Evolutionary conservation across 2,329 filamentous ascomycete species (phyloP), one percentile per base, ranked within the genome.

Genomic region (Fusarium ambrosium): DNA sequence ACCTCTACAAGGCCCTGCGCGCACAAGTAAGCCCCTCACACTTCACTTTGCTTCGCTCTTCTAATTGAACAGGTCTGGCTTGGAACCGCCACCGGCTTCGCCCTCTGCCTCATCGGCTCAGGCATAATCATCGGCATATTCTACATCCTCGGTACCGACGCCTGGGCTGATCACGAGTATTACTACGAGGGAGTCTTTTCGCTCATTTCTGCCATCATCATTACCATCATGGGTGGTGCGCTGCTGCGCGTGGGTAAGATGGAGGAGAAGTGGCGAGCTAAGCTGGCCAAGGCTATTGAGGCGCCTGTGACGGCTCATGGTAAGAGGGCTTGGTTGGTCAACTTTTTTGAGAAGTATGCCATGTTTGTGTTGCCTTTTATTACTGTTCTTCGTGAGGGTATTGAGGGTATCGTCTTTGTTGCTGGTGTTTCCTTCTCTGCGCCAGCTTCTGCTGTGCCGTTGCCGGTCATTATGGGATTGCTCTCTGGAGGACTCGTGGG

Each of bases 341-440:
- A 86, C 68, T 93, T 90, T 84, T 85, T 88, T 48, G 92, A 96
- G 82, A 95, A 94, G 82, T 97, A 98, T 79, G 91, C 92, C 80
- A 95, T 97, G 93, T 97, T 97, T 80, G 84, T 94, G 29, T 85
- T 97, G 66, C 95, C 95, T 0, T 97, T 97, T 81, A 89, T 97
- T 79, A 98, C 95, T 0, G 93, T 97, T 13, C 85, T 97, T 18
- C 88, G 95, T 34, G 95, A 97, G 81, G 95, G 95, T 5, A 89
- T 97, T 34, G 95, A 98, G 81, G 94, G 93, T 1, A 92, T 97
- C 29, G 89, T 97, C n/a, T 97, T 97, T 82, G 91, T 97, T 63
- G 94, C 94, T 16, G 95, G 95, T 32, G 95, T 98, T 5, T 92
- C 93, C 3, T 91, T 97, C 61, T 90, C 91, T 1, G 87, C 93